Base-by-base conservation (phyloP, 306 rosid genomes). In the Clitoria ternatea region DNA sequence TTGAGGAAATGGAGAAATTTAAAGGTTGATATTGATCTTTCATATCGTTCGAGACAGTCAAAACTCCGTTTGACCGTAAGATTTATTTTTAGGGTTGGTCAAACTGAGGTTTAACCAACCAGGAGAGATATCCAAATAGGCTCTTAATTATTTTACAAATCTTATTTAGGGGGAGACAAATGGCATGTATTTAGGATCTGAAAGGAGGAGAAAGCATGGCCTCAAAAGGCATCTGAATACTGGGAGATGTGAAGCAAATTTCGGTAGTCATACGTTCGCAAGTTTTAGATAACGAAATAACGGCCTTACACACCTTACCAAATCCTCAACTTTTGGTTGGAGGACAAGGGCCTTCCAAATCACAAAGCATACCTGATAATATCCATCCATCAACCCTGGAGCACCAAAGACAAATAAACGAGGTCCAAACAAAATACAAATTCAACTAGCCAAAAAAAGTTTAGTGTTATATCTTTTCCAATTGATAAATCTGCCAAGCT, bases 241-340 rank as follows among this genome's bases (percentile, higher is more conserved):
- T 5, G 2, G 49, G 1, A 17, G 62, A 40, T 23, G 64, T 13
- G 12, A 12, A 30, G 22, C 33, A 57, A 68, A 12, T 36, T 17
- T 68, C 62, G 14, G 62, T 7, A 37, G 56, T 69, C 80, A 49
- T 43, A 29, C 50, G 20, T 73, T 45, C 9, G 14, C 35, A 65
- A 32, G 24, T 32, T 32, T 33, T 22, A 72, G 84, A 69, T 64
- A 80, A 72, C 59, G 70, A 59, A 77, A 77, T 82, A 62, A 72
- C 27, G 65, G 73, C 92, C 92, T 75, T 60, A 87, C 69, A 73
- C 55, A 30, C 74, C 61, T 70, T 72, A 74, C 68, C 81, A 44
- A 20, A 62, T 2, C 26, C 53, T 54, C 18, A 48, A 33, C 35
- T 19, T 61, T 67, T 65, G 70, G 60, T 54, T 72, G 82, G 69